Evolutionary conservation across 1,139 yeast species (phyloP).

Genomic region (Casaregolazyma suthepensis): DNA sequence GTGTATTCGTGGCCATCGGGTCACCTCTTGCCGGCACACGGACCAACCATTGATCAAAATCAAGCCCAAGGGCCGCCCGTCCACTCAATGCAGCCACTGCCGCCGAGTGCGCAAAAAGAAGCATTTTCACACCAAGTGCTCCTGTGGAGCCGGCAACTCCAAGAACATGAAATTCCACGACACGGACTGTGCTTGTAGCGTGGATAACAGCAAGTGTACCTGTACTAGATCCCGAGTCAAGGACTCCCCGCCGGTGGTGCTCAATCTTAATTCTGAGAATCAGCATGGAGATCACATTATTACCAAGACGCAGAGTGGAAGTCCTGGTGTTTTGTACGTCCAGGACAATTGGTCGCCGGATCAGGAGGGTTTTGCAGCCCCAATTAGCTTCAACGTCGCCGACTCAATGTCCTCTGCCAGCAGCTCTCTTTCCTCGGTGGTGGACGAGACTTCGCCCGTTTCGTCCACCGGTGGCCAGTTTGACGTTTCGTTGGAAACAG

Average conservation of each 20-base stretch:
- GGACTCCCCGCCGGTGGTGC: not conserved
- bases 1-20: slow-evolving; percentile 94
- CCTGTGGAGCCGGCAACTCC: slow-evolving; percentile 54
- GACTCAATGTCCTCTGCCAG: slow-evolving; percentile 2
- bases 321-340: not conserved
- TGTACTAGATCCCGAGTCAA: slow-evolving; percentile 41
- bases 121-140: slow-evolving; percentile 64
- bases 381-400: not conserved
- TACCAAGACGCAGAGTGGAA: not conserved
- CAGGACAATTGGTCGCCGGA: not conserved
- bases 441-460: not conserved
- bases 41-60: slow-evolving; percentile 88
- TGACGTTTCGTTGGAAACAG: slow-evolving; percentile 3
- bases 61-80: slow-evolving; percentile 93
- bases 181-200: slow-evolving; percentile 48
- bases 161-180: slow-evolving; percentile 42
- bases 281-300: not conserved
- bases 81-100: slow-evolving; percentile 86
- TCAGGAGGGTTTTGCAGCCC: not conserved
- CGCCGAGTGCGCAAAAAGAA: slow-evolving; percentile 69
- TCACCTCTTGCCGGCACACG: slow-evolving; percentile 86
- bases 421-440: not conserved
- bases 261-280: not conserved
- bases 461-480: slow-evolving; percentile 2
- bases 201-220: slow-evolving; percentile 50